Base-by-base conservation (phyloP, 2,329 filamentous ascomycete genomes). In the Fusarium keratoplasticum region DNA sequence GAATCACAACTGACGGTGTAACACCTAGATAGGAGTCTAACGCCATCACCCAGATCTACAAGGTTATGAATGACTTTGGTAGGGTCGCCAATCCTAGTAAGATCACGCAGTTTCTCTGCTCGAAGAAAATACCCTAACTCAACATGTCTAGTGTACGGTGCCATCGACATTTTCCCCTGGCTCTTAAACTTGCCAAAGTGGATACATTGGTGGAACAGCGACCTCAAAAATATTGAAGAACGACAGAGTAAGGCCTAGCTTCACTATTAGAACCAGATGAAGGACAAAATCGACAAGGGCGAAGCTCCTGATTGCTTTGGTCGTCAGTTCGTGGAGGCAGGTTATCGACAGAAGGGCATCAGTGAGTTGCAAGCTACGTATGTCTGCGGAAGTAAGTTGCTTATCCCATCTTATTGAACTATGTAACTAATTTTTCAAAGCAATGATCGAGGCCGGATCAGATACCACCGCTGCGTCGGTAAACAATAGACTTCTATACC, bases 351-450 rank as follows among this genome's bases (percentile, higher is more conserved):
- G 14, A 44, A 44, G 1, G 42, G 42, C 8, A 44, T 44, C 2
- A 25, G 20, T 14, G 42, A 44, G 20, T 16, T 44, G 20, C 42
- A 44, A 20, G 42, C 42, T 44, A 20, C 42, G 4, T 44, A 44
- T 9, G 42, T 44, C 13, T 44, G 42, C 20, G 42, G 42, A 25
- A 44, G 42, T 44, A 10, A 5, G 40, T 16, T 44, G 7, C 4
- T 16, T 22, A 9, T 22, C 20, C 13, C 13, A 7, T 25, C 22
- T 3, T 8, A 13, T 44, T 44, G 7, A 44, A 4, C n/a, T 4
- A 14, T 1, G 7, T 16, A 5, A 44, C 20, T 22, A 1, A 44
- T 16, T 9, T 2, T 14, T 3, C 0, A 25, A 2, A 44, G 42
- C 42, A 16, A 25, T 44, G 42, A 25, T 44, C 13, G 42, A 44